Percentiles rank a stretch among this genome's conserved stretches.
These are phyloP conservation scores for Mortierella antarctica DNA, from an alignment of 192 early-diverging fungal genomes.

Conservation along the genomic window DNA sequence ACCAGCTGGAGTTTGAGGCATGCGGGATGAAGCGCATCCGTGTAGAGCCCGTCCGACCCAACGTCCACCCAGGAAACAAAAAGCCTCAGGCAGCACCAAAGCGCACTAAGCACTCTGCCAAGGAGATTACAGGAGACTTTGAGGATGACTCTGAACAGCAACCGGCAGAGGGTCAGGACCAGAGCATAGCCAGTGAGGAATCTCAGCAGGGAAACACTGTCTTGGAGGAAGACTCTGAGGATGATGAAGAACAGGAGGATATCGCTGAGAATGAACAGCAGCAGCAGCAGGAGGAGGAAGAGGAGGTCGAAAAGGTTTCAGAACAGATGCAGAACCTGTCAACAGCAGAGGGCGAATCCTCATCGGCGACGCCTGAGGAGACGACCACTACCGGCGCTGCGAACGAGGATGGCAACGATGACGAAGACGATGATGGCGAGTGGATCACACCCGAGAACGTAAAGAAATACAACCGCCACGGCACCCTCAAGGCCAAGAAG, in stretches of 20 bases:
- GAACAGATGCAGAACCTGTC: conserved; percentile 38
- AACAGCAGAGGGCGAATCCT: conserved; percentile 18
- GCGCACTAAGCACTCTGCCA: conserved; percentile 41
- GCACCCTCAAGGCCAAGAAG: conserved; percentile 59
- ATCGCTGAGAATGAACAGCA: background rate
- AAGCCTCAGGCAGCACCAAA: conserved; percentile 22
- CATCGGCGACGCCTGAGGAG: conserved; percentile 8
- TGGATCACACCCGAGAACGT: conserved; percentile 97
- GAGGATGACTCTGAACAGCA: conserved; percentile 23
- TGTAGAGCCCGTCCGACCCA: conserved; percentile 69
- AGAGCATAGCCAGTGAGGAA: background rate
- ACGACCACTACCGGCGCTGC: background rate
- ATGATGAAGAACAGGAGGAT: conserved; percentile 13
- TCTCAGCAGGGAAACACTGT: conserved; percentile 35
- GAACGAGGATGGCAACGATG: conserved; percentile 1
- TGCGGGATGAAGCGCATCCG: conserved; percentile 79
- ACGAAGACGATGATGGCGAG: conserved; percentile 75
- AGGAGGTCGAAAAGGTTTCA: conserved; percentile 33
- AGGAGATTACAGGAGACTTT: conserved; percentile 39
- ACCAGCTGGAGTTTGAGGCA: conserved; percentile 84
- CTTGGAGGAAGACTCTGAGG: conserved; percentile 36
- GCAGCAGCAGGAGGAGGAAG: conserved; percentile 12
- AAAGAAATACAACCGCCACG: conserved; percentile 71
- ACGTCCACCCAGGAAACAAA: conserved; percentile 25
- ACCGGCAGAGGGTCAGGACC: conserved; percentile 1